Evolutionary conservation across 768 basidiomycete genomes (phyloP), one percentile per base, ranked within the genome.

Genomic region (Collybia mongolica): DNA sequence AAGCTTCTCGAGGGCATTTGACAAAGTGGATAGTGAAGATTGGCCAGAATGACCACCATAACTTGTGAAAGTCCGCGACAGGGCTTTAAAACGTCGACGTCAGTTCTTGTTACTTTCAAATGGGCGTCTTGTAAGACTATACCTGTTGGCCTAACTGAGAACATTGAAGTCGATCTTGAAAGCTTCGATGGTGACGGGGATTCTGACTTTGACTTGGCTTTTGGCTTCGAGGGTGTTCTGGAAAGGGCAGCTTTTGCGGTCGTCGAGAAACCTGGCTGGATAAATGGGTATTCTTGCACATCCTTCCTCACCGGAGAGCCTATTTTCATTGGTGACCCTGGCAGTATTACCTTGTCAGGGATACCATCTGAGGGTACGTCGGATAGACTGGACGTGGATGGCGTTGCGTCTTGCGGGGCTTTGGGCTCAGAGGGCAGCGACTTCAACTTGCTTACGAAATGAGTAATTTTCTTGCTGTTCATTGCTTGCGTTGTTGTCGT

Each of bases 1-100:
- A n/a, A 90, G 72, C 59, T 83, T 86, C 60, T 89, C 83, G 22
- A 91, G 67, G 2, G 88, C 88, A 53, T 74, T 76, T 7, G 84
- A 81, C 12, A 90, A 70, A 5, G 77, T 86, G 4, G 81, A 80
- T n/a, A 90, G 64, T 0, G 84, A 79, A 3, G 80, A 77, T 14
- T 69, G 44, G 2, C 62, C 66, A 9, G 64, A 49, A 18, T 32
- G 36, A 40, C 35, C 42, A 6, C 51, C 47, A n/a, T 54, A 54
- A 20, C 57, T 54, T 26, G 64, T 59, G 29, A 64, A 67, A 9
- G 66, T 58, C 15, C 63, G 62, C 15, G 60, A 55, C 14, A 64
- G 17, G 11, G 54, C 32, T 32, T 32, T 14, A 12, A 32, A 9
- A 32, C 4, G 32, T 3, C 14, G 32, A 32, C 14, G 11, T 32